Evolutionary conservation across 2,329 filamentous ascomycete species (phyloP), one percentile per base, ranked within the genome.

Genomic region (Arachnopeziza araneosa): DNA sequence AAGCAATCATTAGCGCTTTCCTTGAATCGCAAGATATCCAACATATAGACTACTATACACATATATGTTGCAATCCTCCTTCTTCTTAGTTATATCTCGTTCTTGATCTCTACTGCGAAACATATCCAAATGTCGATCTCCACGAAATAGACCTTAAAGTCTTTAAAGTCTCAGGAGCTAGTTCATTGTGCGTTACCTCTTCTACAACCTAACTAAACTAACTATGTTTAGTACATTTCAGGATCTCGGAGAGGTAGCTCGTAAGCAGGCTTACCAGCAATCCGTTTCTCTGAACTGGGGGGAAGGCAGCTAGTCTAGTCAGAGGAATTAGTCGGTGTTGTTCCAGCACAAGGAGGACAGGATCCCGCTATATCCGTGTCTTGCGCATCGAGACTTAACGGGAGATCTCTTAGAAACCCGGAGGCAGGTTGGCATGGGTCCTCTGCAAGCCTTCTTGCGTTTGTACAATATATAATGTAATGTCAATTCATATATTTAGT

Each of bases 41-140:
- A 61, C 61, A 56, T 61, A 6, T 63, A 63, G 63, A 67, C 56
- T 67, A 67, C 60, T 66, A 57, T 67, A 63, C 59, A 66, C 59
- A 67, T 66, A 67, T 67, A 66, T 67, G 59, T 61, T 55, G 63
- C 55, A 56, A 67, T 64, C 58, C 62, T 66, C 57, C 50, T 59
- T 70, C 64, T 62, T 67, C 68, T 62, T 63, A 62, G 48, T 67
- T 70, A 66, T 68, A 71, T 67, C 67, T 71, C 58, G 62, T 70
- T 64, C 64, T 71, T 44, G 67, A 71, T 65, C 53, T 71, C 60
- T 53, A 71, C 57, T 70, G 61, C 60, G 70, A 70, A 62, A 64
- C 62, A 60, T 56, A 69, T 63, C 66, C 66, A 61, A 62, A 56
- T 64, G 60, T 68, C 58, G 58, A 70, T 64, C 64, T 61, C 55